Conservation (phyloP, 805 yeast genomes). For the Candida insectorum region DNA sequence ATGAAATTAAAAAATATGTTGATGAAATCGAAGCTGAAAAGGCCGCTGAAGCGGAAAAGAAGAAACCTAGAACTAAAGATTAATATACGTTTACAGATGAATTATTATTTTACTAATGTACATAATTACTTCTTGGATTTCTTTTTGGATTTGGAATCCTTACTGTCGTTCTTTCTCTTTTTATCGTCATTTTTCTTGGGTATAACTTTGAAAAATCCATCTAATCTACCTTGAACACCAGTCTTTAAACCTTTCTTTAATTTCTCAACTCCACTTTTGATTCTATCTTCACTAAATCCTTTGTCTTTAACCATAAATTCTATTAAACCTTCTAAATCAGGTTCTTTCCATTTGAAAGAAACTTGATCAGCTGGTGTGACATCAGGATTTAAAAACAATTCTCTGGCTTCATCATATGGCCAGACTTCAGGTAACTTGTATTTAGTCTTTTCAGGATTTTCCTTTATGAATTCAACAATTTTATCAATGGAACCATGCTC, state of each 20-base stretch:
- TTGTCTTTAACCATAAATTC: conserved; percentile 82
- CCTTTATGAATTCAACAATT: conserved; percentile 61
- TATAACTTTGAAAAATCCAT: conserved; percentile 80
- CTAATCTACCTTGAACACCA: conserved; percentile 88
- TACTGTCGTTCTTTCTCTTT: conserved; percentile 24
- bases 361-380: conserved; percentile 60
- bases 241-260: conserved; percentile 78
- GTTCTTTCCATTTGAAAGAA: conserved; percentile 81
- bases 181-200: conserved; percentile 40
- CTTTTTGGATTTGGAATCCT: conserved; percentile 29
- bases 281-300: conserved; percentile 91
- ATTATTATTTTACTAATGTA: conserved; percentile 1
- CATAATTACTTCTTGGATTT: conserved; percentile 18
- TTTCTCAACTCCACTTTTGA: conserved; percentile 81
- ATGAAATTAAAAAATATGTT: conserved; percentile 71
- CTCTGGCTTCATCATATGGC: conserved; percentile 88
- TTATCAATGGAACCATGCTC: conserved; percentile 82
- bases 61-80: conserved; percentile 40
- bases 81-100: conserved; percentile 5
- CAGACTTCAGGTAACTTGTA: conserved; percentile 89
- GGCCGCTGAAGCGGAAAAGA: conserved; percentile 76
- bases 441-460: conserved; percentile 54
- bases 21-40: conserved; percentile 85
- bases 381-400: conserved; percentile 80
- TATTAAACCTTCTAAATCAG: conserved; percentile 79